phyloP scores from a whole-genome alignment of 2,329 filamentous ascomycete species.

The Colletotrichum sansevieriae region DNA sequence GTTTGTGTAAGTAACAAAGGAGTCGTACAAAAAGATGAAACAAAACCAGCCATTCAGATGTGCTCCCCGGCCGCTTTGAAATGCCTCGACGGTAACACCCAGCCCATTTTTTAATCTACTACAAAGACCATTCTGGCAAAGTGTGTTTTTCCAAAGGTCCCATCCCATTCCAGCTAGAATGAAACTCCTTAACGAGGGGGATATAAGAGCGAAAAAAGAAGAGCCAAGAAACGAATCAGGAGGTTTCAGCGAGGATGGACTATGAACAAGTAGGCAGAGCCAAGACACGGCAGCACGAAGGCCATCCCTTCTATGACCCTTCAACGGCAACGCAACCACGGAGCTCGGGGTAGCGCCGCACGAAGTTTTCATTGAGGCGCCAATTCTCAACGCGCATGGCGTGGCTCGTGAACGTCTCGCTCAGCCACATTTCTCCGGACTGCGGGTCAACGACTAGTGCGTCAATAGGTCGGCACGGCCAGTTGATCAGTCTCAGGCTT shows the following conservation, averaged over 20 bases:
- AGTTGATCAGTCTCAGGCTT: slow-evolving; percentile 52
- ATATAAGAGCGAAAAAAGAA: slow-evolving; percentile 20
- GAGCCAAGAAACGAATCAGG: slow-evolving; percentile 27
- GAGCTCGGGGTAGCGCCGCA: slow-evolving; percentile 47
- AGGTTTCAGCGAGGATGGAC: not conserved
- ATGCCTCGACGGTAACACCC: slow-evolving; percentile 27
- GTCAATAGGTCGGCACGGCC: slow-evolving; percentile 47
- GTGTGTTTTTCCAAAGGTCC: slow-evolving; percentile 22
- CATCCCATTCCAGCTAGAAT: slow-evolving; percentile 39
- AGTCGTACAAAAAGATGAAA: slow-evolving; percentile 14
- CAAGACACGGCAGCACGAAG: not conserved
- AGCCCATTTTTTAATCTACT: slow-evolving; percentile 35
- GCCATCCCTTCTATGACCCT: slow-evolving; percentile 19
- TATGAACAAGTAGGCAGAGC: slow-evolving; percentile 6
- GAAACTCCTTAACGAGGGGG: slow-evolving; percentile 24
- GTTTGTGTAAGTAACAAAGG: slow-evolving; percentile 1
- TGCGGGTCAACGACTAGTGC: slow-evolving; percentile 46
- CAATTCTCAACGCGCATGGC: slow-evolving; percentile 46
- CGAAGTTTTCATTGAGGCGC: slow-evolving; percentile 46
- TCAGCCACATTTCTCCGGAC: slow-evolving; percentile 47
- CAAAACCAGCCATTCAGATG: slow-evolving; percentile 14
- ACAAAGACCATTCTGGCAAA: slow-evolving; percentile 29
- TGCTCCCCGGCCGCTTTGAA: slow-evolving; percentile 27
- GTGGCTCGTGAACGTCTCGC: slow-evolving; percentile 45
- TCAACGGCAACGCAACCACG: slow-evolving; percentile 41